Percentiles rank a stretch among this genome's conserved stretches.
phyloP scores from a whole-genome alignment of 2,329 filamentous ascomycete species.

The Colletotrichum salicis region DNA sequence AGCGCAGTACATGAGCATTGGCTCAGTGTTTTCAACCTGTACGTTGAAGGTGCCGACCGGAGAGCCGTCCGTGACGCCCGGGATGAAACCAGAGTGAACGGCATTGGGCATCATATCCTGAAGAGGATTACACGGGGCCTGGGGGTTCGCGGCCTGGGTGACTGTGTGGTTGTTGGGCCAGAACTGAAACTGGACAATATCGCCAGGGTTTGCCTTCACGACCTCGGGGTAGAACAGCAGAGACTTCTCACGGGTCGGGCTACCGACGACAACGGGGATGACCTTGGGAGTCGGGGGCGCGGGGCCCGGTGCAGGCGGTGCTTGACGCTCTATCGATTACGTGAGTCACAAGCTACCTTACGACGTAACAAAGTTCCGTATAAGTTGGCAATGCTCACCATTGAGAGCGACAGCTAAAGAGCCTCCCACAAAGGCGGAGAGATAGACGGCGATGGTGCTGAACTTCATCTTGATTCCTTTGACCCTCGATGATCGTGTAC shows the following conservation, averaged over 20 bases:
- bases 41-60: slow-evolving; percentile 59
- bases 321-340: slow-evolving; percentile 15
- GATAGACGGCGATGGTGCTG: slow-evolving; percentile 2
- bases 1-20: slow-evolving; percentile 63
- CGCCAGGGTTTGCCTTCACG: slow-evolving; percentile 47
- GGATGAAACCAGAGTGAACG: slow-evolving; percentile 54
- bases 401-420: slow-evolving; percentile 19
- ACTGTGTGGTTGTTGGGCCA: slow-evolving; percentile 55
- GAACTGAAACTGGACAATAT: slow-evolving; percentile 56
- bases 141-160: slow-evolving; percentile 50
- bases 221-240: slow-evolving; percentile 57
- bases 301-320: slow-evolving; percentile 12
- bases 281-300: slow-evolving; percentile 32
- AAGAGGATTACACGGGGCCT: slow-evolving; percentile 58
- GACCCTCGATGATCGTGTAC: not conserved
- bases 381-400: not conserved
- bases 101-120: slow-evolving; percentile 45
- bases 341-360: not conserved
- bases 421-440: slow-evolving; percentile 12
- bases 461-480: slow-evolving; percentile 19
- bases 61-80: slow-evolving; percentile 47
- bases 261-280: slow-evolving; percentile 66
- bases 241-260: slow-evolving; percentile 55
- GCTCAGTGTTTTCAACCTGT: slow-evolving; percentile 53
- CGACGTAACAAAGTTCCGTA: not conserved